Evolutionary conservation across 371 early-diverging fungal species (phyloP).

Genomic region (Mucor racemosus): DNA sequence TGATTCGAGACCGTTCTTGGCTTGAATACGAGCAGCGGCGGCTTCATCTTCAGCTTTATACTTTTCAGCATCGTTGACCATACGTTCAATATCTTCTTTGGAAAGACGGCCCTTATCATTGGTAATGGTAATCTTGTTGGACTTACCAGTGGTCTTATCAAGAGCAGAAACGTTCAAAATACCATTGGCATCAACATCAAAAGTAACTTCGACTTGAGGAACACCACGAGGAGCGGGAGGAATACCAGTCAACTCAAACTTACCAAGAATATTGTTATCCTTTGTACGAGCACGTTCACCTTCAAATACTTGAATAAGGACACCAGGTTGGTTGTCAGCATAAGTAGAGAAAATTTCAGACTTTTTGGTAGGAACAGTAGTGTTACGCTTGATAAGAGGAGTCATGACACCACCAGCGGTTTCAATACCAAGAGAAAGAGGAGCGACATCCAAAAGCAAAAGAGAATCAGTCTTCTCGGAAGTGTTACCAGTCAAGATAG

Average conservation of each 20-base stretch:
- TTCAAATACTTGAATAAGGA: slow-evolving; percentile 89
- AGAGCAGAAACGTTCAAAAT: slow-evolving; percentile 90
- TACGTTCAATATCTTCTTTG: slow-evolving; percentile 87
- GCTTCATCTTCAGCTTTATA: slow-evolving; percentile 88
- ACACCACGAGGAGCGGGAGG: slow-evolving; percentile 88
- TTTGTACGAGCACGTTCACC: slow-evolving; percentile 88
- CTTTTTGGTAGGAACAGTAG: slow-evolving; percentile 88
- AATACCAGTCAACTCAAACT: slow-evolving; percentile 85
- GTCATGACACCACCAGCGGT: slow-evolving; percentile 87
- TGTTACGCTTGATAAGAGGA: slow-evolving; percentile 80
- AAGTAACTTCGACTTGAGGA: slow-evolving; percentile 90
- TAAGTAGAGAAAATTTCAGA: slow-evolving; percentile 91
- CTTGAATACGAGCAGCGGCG: slow-evolving; percentile 79
- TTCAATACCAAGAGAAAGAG: slow-evolving; percentile 90
- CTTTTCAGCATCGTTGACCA: slow-evolving; percentile 89
- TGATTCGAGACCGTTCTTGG: slow-evolving; percentile 86
- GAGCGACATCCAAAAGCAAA: slow-evolving; percentile 85
- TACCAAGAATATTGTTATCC: slow-evolving; percentile 90
- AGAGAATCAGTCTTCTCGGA: slow-evolving; percentile 67
- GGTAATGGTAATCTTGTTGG: slow-evolving; percentile 86
- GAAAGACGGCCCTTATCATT: slow-evolving; percentile 90
- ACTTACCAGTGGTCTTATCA: slow-evolving; percentile 86
- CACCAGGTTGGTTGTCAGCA: slow-evolving; percentile 91
- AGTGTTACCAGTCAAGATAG: slow-evolving; percentile 68
- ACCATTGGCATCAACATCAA: slow-evolving; percentile 94